These are phyloP conservation scores for Rhizopogon roseolus DNA, from an alignment of 768 basidiomycete genomes.

Conservation along the genomic window DNA sequence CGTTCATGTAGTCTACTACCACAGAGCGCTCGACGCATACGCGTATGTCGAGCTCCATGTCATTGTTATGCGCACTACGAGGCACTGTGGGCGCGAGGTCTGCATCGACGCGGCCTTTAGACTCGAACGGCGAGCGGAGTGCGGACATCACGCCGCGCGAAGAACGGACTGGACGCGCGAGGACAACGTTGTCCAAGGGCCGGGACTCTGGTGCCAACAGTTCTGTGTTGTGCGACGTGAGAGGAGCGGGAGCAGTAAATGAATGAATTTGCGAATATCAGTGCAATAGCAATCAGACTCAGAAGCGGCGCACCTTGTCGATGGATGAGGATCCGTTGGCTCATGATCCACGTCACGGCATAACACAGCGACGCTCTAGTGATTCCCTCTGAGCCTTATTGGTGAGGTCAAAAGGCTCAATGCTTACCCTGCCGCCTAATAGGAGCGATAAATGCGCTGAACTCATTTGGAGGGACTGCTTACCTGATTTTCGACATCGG, in stretches of 20 bases:
- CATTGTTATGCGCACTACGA: background rate
- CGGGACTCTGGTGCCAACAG: constrained; percentile 14
- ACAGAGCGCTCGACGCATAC: background rate
- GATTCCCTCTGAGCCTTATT: background rate
- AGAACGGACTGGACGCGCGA: constrained; percentile 7
- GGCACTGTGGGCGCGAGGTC: background rate
- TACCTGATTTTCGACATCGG: constrained; percentile 39
- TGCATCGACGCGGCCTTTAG: background rate
- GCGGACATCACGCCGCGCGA: background rate
- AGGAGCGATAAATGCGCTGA: background rate
- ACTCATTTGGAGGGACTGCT: constrained; percentile 8
- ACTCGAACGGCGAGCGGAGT: background rate
- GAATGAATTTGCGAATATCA: background rate
- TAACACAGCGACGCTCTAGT: constrained; percentile 51
- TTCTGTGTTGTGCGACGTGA: constrained; percentile 9
- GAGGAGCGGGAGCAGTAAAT: background rate
- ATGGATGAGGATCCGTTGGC: constrained; percentile 53
- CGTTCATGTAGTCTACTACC: background rate
- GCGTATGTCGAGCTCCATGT: background rate
- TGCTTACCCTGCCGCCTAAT: constrained; percentile 48
- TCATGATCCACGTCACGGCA: constrained; percentile 58
- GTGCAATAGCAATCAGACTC: background rate
- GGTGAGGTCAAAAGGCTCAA: background rate
- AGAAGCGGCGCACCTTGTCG: constrained; percentile 36
- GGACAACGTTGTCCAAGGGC: constrained; percentile 25